Percentiles rank a stretch among this genome's conserved stretches.
Evolutionary conservation across 208 protist species (phyloP).

Genomic region (Leishmania tarentolae): DNA sequence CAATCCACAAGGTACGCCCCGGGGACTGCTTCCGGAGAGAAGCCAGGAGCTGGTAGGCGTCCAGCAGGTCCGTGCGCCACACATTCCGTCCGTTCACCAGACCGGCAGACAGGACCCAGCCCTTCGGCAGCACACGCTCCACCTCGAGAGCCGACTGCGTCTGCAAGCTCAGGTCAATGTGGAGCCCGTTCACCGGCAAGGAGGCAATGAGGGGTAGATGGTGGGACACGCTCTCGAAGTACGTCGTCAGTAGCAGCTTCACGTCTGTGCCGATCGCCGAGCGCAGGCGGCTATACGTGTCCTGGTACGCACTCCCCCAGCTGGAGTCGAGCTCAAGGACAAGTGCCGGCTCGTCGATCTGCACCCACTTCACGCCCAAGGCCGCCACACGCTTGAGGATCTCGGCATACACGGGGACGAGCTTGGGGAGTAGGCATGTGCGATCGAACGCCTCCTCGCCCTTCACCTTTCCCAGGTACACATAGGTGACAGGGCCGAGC

Average conservation of each 20-base stretch:
- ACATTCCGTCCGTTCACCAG: slow-evolving; percentile 90
- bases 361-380: slow-evolving; percentile 68
- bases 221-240: slow-evolving; percentile 78
- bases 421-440: slow-evolving; percentile 36
- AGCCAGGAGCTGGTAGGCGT: slow-evolving; percentile 22
- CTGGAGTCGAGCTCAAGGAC: slow-evolving; percentile 60
- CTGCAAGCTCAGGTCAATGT: slow-evolving; percentile 68
- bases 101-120: slow-evolving; percentile 74
- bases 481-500: slow-evolving; percentile 82
- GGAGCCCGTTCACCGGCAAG: slow-evolving; percentile 74
- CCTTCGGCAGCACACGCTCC: slow-evolving; percentile 40
- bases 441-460: slow-evolving; percentile 53
- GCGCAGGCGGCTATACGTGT: slow-evolving; percentile 40
- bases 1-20: slow-evolving; percentile 55
- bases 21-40: slow-evolving; percentile 27
- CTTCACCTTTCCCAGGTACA: slow-evolving; percentile 73
- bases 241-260: slow-evolving; percentile 78
- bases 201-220: slow-evolving; percentile 41
- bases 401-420: slow-evolving; percentile 71
- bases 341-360: slow-evolving; percentile 89
- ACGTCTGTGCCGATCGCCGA: slow-evolving; percentile 12
- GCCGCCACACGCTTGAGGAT: slow-evolving; percentile 57
- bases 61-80: slow-evolving; percentile 68
- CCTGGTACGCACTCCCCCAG: slow-evolving; percentile 33
- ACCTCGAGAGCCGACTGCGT: slow-evolving; percentile 32